Evolutionary conservation across 2,329 filamentous ascomycete species (phyloP).

Genomic region (Hortaea sp.): DNA sequence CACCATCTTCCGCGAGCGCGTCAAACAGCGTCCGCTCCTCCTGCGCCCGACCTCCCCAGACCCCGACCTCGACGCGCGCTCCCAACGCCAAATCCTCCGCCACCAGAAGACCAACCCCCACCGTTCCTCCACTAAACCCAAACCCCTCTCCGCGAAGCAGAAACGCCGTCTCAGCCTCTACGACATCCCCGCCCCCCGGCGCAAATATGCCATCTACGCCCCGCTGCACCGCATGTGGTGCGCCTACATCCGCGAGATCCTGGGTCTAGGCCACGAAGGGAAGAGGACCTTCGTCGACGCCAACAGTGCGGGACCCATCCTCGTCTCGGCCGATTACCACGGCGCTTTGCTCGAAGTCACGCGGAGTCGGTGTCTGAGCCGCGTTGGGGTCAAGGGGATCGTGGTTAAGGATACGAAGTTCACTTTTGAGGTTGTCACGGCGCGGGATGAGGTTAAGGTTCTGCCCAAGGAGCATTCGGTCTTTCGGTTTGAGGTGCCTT

Average conservation of each 20-base stretch:
- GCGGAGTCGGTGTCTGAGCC: constrained; percentile 65
- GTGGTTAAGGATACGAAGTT: constrained; percentile 82
- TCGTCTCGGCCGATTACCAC: constrained; percentile 82
- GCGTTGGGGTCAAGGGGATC: constrained; percentile 77
- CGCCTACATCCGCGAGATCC: constrained; percentile 71
- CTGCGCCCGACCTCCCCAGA: constrained; percentile 66
- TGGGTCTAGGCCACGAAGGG: constrained; percentile 42
- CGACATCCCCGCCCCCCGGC: constrained; percentile 58
- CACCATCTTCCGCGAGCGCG: constrained; percentile 69
- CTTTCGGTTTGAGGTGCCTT: constrained; percentile 65
- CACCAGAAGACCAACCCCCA: constrained; percentile 21
- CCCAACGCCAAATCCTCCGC: constrained; percentile 27
- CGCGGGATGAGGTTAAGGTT: constrained; percentile 58
- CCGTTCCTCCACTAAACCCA: constrained; percentile 40
- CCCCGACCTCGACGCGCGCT: constrained; percentile 44
- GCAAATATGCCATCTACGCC: constrained; percentile 66
- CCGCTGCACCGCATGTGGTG: constrained; percentile 72
- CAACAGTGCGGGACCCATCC: constrained; percentile 55
- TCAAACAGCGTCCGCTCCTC: constrained; percentile 71
- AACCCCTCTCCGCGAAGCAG: constrained; percentile 68
- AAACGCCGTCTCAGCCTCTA: constrained; percentile 65
- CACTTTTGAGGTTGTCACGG: constrained; percentile 74
- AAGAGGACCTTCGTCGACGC: constrained; percentile 43
- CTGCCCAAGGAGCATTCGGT: constrained; percentile 86
- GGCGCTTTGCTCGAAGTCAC: constrained; percentile 77